Base-by-base conservation (phyloP, 1,139 yeast species). In the Suhomyces bolitotheri region DNA sequence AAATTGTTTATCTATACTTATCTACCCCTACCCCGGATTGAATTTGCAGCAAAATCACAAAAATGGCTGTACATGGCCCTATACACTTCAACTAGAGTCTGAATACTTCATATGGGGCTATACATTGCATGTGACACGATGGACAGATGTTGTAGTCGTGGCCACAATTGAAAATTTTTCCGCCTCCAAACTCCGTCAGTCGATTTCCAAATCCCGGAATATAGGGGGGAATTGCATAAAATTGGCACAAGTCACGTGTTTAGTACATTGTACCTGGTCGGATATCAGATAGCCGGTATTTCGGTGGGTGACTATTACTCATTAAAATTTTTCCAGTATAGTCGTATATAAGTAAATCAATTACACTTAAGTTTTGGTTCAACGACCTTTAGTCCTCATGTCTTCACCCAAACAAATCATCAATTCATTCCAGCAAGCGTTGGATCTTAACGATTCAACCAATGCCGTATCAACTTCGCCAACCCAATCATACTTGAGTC, bases 391-490 rank as follows among this genome's bases (percentile, higher is more conserved):
- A 7, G 20, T 17, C 8, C 20, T 19, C 35, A 82, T 82, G 90
- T 61, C 86, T 22, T 64, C 80, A 24, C 88, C 89, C 34, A 82
- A 79, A 62, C 82, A 82, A 60, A 83, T 84, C 48, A 71, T 77
- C 39, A 65, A 73, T 40, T 62, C 80, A 12, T 80, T 85, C 54
- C 76, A 80, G 58, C 68, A 58, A 41, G 75, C 76, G 15, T 49
- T 72, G 61, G 65, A 70, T 46, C 72, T 85, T 31, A 64, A 76
- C 12, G 54, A 66, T 39, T 68, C 80, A 7, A 79, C 83, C 38
- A 79, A 81, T 53, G 88, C 85, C 6, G 92, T 85, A 43, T 81
- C 92, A 5, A 82, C 94, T 24, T 84, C 88, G 5, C 87, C 86
- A 43, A 73, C 78, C 21, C 71, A 69, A 44, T 73, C 80, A 16